Base-by-base conservation (phyloP, 495 filamentous ascomycete genomes). In the Massariosphaeria phaeospora region DNA sequence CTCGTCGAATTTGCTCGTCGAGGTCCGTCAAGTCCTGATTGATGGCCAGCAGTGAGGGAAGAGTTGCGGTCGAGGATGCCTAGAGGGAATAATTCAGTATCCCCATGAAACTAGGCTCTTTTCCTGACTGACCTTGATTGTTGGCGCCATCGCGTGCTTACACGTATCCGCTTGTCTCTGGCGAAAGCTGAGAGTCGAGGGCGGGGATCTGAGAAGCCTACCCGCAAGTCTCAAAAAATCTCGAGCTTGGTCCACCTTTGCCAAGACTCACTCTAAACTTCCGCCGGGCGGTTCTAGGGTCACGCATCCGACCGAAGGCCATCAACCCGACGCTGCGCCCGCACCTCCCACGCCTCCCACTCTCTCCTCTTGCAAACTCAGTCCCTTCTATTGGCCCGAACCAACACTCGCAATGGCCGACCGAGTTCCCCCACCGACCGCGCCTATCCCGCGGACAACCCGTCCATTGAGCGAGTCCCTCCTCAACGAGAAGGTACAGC, bases 401-500 rank as follows among this genome's bases (percentile, higher is more conserved):
- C 29, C 23, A 1, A 40, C 40, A 44, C 31, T 4, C 69, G 61
- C 72, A 73, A 83, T 83, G 80, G 75, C 78, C 66, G 78, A 81
- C 67, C 73, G 71, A 50, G 73, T 69, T 57, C 68, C 77, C 67
- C 70, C 69, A 67, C 67, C 76, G 57, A 72, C 67, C 0, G 64
- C 74, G 53, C 71, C 72, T 31, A 68, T 73, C 41, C 59, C 70
- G 58, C 76, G 77, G 61, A 73, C 79, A 38, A 79, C 69, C 67
- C 84, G 87, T 69, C 89, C 89, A 54, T 85, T 94, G 75, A 93
- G 88, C 75, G 90, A 96, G 75, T 87, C 89, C 63, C 77, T 96
- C 65, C 77, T 96, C 57, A 96, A 95, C 73, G 90, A 96, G 71
- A 96, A 96, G 86, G 90, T 95, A 83, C 59, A 55, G 7, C 13